phyloP scores from a whole-genome alignment of 1,139 yeast species.

The Protomyces lactucae-debilis region DNA sequence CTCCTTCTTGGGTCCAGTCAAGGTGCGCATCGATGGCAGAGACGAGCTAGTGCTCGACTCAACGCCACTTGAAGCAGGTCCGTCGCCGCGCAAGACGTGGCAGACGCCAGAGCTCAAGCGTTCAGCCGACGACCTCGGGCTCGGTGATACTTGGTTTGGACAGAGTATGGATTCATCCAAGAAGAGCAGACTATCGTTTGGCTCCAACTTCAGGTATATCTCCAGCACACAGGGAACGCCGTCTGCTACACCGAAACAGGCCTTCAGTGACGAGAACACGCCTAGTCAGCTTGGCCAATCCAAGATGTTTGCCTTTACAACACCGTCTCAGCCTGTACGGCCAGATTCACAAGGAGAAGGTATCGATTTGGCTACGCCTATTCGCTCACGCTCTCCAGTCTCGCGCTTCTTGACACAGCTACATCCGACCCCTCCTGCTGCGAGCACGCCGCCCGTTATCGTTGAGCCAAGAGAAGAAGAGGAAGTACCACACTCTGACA shows the following conservation, averaged over 20 bases:
- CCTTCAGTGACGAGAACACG: neutral
- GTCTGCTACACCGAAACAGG: neutral
- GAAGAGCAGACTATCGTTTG: slow-evolving; percentile 1
- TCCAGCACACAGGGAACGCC: neutral
- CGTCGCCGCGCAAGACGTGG: slow-evolving; percentile 18
- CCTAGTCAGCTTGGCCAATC: neutral
- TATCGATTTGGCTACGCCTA: neutral
- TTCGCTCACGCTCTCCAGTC: neutral
- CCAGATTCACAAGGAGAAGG: neutral
- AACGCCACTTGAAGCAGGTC: neutral
- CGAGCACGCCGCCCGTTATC: neutral
- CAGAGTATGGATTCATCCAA: slow-evolving; percentile 1
- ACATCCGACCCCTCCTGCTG: neutral
- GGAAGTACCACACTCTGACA: neutral
- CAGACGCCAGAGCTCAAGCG: slow-evolving; percentile 18
- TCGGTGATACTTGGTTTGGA: slow-evolving; percentile 18
- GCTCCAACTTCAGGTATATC: neutral
- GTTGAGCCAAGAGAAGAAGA: neutral
- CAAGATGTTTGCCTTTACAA: neutral
- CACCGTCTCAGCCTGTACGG: neutral
- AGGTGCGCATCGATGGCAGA: neutral
- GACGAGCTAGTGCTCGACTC: slow-evolving; percentile 3
- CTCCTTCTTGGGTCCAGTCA: neutral
- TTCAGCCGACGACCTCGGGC: slow-evolving; percentile 7
- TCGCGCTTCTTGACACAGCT: slow-evolving; percentile 1